phyloP scores from a whole-genome alignment of 202 grass and related monocot species.

The Alloteropsis angusta region DNA sequence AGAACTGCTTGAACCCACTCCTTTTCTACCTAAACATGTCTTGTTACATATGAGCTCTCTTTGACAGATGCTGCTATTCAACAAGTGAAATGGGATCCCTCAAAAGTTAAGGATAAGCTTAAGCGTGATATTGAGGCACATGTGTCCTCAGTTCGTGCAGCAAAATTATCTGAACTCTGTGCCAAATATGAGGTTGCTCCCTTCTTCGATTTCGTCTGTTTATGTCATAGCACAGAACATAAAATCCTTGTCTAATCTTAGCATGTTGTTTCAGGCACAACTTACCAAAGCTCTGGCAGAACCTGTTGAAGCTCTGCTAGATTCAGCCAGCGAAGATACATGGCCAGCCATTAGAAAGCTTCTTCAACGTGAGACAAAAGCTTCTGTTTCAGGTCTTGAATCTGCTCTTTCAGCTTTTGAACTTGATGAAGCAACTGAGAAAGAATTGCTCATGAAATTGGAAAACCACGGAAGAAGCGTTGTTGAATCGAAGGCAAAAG shows the following conservation, averaged over 20 bases:
- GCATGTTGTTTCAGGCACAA: constrained; percentile 53
- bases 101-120: constrained; percentile 86
- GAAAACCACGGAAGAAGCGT: constrained; percentile 64
- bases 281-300: constrained; percentile 77
- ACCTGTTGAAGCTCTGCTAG: constrained; percentile 87
- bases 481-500: constrained; percentile 88
- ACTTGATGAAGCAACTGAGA: constrained; percentile 56
- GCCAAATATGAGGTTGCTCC: constrained; percentile 66
- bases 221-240: not conserved
- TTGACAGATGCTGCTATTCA: constrained; percentile 78
- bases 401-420: constrained; percentile 64
- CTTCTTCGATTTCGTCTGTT: constrained; percentile 9
- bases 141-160: constrained; percentile 62
- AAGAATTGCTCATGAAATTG: constrained; percentile 67
- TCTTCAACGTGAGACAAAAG: constrained; percentile 70
- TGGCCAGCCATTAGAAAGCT: constrained; percentile 88
- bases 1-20: no score
- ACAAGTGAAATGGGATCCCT: constrained; percentile 89
- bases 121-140: constrained; percentile 85
- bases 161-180: constrained; percentile 73
- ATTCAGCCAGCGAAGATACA: constrained; percentile 73
- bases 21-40: not conserved
- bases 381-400: constrained; percentile 55
- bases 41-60: constrained; percentile 1
- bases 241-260: not conserved